Conservation (phyloP, 2,329 filamentous ascomycete genomes). For the Paraconiothyrium sp. region DNA sequence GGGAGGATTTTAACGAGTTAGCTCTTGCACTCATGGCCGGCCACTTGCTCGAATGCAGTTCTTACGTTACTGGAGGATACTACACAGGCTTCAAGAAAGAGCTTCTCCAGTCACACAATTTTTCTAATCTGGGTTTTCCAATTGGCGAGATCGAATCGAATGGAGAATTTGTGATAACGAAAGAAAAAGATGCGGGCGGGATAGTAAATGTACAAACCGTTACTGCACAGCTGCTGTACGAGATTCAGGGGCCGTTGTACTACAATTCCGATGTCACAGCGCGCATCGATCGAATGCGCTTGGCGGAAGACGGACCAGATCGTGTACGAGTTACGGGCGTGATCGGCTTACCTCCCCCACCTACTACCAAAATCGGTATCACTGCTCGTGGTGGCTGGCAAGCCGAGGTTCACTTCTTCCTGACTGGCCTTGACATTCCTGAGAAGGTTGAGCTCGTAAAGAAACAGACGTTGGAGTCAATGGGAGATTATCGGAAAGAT, state of each 20-base stretch:
- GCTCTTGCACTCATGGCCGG: constrained; percentile 57
- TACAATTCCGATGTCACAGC: constrained; percentile 25
- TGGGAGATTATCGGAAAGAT: constrained; percentile 22
- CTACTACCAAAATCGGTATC: constrained; percentile 55
- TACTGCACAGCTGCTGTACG: constrained; percentile 59
- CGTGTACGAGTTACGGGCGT: constrained; percentile 50
- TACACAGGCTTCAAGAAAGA: constrained; percentile 58
- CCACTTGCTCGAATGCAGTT: constrained; percentile 64
- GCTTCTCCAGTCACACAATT: constrained; percentile 36
- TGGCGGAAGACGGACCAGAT: constrained; percentile 15
- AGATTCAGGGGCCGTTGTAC: constrained; percentile 23
- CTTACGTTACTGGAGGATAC: constrained; percentile 62
- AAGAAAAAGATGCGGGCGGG: constrained; percentile 40
- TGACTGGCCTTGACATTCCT: constrained; percentile 30
- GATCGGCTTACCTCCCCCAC: constrained; percentile 53
- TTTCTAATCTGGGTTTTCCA: constrained; percentile 37
- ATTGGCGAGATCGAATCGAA: constrained; percentile 21
- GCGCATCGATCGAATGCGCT: constrained; percentile 15
- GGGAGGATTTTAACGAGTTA: constrained; percentile 59
- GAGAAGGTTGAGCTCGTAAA: constrained; percentile 25
- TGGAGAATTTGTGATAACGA: constrained; percentile 30
- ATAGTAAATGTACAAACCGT: constrained; percentile 58
- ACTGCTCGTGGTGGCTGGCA: constrained; percentile 37
- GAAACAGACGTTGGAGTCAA: constrained; percentile 21
- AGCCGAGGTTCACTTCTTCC: constrained; percentile 26